Percentiles rank a stretch among this genome's conserved stretches.
Conservation (phyloP, 164 flowering plant species). For the Berberis vulgaris region DNA sequence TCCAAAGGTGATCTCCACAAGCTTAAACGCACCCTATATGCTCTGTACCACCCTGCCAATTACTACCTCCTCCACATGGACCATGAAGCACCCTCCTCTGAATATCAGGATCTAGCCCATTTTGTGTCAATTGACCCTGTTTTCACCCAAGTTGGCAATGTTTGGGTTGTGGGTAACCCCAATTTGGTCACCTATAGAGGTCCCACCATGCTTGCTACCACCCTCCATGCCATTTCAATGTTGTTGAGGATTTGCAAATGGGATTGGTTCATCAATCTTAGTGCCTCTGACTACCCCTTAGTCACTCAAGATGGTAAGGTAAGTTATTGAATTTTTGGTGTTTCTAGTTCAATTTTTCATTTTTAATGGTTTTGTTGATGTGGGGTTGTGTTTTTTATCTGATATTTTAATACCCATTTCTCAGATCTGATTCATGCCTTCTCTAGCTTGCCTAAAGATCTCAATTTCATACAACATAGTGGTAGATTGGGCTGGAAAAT, state of each 20-base stretch:
- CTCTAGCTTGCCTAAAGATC: conserved; percentile 66
- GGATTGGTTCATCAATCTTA: conserved; percentile 99
- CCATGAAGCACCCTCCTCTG: conserved; percentile 36
- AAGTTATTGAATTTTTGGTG: conserved; percentile 34
- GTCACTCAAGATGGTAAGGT: conserved; percentile 98
- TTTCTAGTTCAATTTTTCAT: background rate
- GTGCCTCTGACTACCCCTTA: conserved; percentile 91
- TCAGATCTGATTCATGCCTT: conserved; percentile 85
- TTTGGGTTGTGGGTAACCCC: conserved; percentile 62
- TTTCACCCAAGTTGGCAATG: conserved; percentile 51
- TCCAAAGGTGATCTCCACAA: conserved; percentile 52
- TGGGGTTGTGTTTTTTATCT: background rate
- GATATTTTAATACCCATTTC: conserved; percentile 5
- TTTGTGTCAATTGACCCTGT: conserved; percentile 40
- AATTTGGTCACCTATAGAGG: conserved; percentile 92
- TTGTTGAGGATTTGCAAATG: conserved; percentile 60
- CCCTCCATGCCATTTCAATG: conserved; percentile 76
- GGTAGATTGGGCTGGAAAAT: conserved; percentile 83
- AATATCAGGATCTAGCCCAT: conserved; percentile 40
- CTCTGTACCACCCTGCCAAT: conserved; percentile 77
- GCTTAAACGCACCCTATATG: conserved; percentile 46
- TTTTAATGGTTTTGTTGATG: background rate
- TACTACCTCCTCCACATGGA: conserved; percentile 75
- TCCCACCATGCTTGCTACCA: conserved; percentile 84
- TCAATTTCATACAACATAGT: conserved; percentile 79